phyloP scores from a whole-genome alignment of 2,329 filamentous ascomycete genomes.

The Aspergillus viridinutans region DNA sequence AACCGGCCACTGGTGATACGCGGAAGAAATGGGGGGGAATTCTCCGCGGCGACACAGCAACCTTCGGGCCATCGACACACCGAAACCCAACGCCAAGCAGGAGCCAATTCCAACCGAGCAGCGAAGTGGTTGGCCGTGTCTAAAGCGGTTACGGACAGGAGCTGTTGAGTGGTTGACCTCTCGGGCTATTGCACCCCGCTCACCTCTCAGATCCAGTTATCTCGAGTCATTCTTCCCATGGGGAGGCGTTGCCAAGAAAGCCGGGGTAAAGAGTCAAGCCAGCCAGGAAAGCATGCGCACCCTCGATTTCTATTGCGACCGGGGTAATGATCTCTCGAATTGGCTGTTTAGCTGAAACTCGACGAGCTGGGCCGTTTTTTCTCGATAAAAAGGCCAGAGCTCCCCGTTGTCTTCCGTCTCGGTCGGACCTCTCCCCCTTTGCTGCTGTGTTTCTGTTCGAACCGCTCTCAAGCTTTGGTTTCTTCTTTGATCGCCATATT shows the following conservation, averaged over 20 bases:
- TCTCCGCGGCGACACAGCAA: background rate
- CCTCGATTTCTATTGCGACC: background rate
- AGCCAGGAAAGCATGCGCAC: background rate
- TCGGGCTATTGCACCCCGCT: background rate
- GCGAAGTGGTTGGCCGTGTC: constrained; percentile 1
- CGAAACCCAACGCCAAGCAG: background rate
- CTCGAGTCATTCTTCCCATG: constrained; percentile 13
- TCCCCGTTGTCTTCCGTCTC: background rate
- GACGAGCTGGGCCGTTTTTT: background rate
- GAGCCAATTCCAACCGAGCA: background rate
- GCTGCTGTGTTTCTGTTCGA: background rate
- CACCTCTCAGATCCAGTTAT: constrained; percentile 11
- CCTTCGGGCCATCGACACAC: constrained; percentile 13
- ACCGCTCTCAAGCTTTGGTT: background rate
- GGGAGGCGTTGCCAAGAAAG: constrained; percentile 6
- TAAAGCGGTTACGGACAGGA: background rate
- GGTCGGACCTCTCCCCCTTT: background rate
- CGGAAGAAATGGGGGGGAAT: constrained; percentile 9
- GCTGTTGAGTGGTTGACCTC: background rate
- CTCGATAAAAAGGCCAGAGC: background rate
- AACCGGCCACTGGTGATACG: constrained; percentile 11
- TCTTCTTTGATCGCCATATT: background rate
- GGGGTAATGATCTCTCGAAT: background rate
- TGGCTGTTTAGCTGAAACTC: too few species aligned
- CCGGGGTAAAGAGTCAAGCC: constrained; percentile 1